Evolutionary conservation across 2,329 filamentous ascomycete species (phyloP).

Genomic region (Apiospora marii): DNA sequence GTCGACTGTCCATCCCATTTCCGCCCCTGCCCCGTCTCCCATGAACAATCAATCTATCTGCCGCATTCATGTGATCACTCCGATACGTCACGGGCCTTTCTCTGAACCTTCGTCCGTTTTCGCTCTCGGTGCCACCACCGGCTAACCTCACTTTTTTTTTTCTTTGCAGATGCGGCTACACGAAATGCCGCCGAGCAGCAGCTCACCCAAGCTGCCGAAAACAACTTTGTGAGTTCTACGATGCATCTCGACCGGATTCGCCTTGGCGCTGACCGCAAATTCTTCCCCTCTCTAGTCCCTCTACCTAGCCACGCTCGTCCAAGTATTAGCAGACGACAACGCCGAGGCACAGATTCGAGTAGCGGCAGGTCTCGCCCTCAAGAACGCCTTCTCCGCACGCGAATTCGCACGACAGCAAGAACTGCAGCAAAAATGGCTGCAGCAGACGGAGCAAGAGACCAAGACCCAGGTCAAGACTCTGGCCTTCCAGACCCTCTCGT

Average conservation of each 20-base stretch:
- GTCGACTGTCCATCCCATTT: conserved; percentile 42
- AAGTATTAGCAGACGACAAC: conserved; percentile 91
- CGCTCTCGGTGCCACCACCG: conserved; percentile 25
- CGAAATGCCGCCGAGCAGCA: conserved; percentile 94
- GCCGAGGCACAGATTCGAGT: conserved; percentile 85
- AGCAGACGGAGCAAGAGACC: conserved; percentile 79
- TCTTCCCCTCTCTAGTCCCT: conserved; percentile 63
- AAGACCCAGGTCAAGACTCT: conserved; percentile 90
- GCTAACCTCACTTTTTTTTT: conserved; percentile 41
- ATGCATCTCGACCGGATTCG: not conserved
- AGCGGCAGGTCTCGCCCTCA: conserved; percentile 93
- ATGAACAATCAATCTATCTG: not conserved
- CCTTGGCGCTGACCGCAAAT: not conserved
- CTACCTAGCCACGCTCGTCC: conserved; percentile 91
- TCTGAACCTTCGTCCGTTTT: conserved; percentile 15
- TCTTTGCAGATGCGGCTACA: conserved; percentile 77
- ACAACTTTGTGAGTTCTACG: conserved; percentile 80
- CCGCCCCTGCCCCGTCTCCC: conserved; percentile 23
- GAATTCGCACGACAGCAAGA: conserved; percentile 87
- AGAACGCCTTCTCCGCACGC: conserved; percentile 97
- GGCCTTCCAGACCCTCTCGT: conserved; percentile 86
- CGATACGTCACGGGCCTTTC: conserved; percentile 27
- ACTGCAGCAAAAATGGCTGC: conserved; percentile 92
- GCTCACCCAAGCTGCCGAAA: conserved; percentile 89
- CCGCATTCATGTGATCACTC: conserved; percentile 27